Base-by-base conservation (phyloP, 192 early-diverging fungal genomes). In the Jimgerdemannia lactiflua region DNA sequence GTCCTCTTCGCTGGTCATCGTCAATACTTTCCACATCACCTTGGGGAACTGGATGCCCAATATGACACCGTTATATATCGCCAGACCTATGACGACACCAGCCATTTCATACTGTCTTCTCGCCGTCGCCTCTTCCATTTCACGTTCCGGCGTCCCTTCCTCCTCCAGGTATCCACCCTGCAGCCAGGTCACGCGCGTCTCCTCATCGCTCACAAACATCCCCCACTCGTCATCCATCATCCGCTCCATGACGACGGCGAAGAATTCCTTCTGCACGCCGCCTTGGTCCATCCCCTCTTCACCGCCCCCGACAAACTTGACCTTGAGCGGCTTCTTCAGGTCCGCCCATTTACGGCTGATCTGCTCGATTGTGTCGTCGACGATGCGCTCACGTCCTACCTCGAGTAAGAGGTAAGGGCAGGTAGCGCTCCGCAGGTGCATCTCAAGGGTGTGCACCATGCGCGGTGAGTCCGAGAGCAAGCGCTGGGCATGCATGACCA, bases 281-380 rank as follows among this genome's bases (percentile, higher is more conserved):
- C 96, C 96, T 73, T 95, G 95, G 75, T 97, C 95, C 11, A 98
- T 92, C 39, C 94, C 96, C 75, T 97, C 96, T 73, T 97, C 96
- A 39, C 94, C 94, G 75, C 70, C 93, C 92, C 0, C 73, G 1
- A 95, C 90, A 89, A 98, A 98, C 43, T 94, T 87, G 69, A 98
- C 91, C 63, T 95, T 87, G 29, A 98, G 86, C 78, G 95, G 95
- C 78, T 97, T 98, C 67, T 93, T 92, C 71, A 97, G 83, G 74
- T 98, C 96, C 75, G 94, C 67, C 64, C 81, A 84, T 67, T 92
- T 92, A 41, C 80, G 85, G 0, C 80, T 79, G 29, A 95, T 86
- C 78, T 96, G 93, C 39, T 91, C 87, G 77, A 95, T 84, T 0
- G 92, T 89, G 73, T 98, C 96, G 20, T 89, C 82, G 4, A 98